phyloP scores from a whole-genome alignment of 2,329 filamentous ascomycete genomes.

The Sporothrix phasma region DNA sequence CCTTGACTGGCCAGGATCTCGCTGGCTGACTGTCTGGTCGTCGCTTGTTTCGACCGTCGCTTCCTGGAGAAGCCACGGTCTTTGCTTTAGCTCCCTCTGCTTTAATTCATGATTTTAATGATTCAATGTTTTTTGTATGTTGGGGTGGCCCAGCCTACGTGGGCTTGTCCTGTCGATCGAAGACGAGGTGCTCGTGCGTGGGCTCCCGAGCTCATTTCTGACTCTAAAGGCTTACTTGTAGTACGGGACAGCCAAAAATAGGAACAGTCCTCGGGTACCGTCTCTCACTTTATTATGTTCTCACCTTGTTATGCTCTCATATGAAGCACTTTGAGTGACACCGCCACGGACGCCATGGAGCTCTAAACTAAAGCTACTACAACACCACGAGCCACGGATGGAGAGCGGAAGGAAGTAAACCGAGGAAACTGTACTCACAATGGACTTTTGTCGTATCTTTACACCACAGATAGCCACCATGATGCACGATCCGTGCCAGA shows the following conservation, averaged over 20 bases:
- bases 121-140: too few relatives aligned
- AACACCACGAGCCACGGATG: background rate
- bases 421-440: background rate
- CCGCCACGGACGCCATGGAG: background rate
- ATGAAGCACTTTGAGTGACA: background rate
- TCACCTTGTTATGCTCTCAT: background rate
- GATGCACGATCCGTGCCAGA: background rate
- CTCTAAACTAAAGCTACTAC: background rate
- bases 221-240: background rate
- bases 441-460: background rate
- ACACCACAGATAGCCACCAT: background rate
- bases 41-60: background rate
- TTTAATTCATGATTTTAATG: background rate
- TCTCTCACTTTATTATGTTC: background rate
- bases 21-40: too few relatives aligned
- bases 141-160: too few relatives aligned
- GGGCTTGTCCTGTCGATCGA: background rate
- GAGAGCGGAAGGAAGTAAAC: background rate
- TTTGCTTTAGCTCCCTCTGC: background rate
- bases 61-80: background rate
- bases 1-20: background rate
- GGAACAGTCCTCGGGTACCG: background rate
- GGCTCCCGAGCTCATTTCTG: background rate
- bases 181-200: background rate
- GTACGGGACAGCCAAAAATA: background rate